These are phyloP conservation scores for Geosiphon pyriformis DNA, from an alignment of 192 early-diverging fungal species.

Conservation along the genomic window DNA sequence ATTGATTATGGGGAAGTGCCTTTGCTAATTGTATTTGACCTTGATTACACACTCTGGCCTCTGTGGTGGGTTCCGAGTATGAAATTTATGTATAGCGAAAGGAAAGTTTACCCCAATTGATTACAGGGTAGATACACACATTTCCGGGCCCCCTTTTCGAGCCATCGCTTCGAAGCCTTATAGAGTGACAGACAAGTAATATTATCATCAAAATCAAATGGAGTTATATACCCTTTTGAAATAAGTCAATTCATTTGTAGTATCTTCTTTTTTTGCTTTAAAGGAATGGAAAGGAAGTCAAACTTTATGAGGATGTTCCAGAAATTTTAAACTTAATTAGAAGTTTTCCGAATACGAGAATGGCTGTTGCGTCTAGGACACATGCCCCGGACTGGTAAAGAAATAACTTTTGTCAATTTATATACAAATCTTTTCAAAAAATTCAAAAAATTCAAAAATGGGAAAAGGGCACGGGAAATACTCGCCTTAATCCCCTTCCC, in stretches of 20 bases:
- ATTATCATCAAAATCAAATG: too few relatives aligned
- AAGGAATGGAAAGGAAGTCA: slow-evolving; percentile 24
- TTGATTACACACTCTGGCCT: slow-evolving; percentile 40
- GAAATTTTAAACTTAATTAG: slow-evolving; percentile 29
- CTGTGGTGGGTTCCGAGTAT: slow-evolving; percentile 23
- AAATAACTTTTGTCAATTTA: neutral
- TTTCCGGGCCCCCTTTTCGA: slow-evolving; percentile 4
- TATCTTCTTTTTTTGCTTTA: neutral
- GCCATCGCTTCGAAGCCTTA: slow-evolving; percentile 1
- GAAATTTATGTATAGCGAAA: neutral
- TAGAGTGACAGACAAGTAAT: neutral
- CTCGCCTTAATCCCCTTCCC: slow-evolving; percentile 9
- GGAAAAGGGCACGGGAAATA: slow-evolving; percentile 3
- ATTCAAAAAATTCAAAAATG: neutral
- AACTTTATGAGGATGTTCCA: slow-evolving; percentile 29
- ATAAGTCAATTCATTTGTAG: neutral
- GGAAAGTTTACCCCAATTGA: neutral
- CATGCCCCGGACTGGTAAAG: slow-evolving; percentile 37
- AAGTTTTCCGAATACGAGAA: slow-evolving; percentile 27
- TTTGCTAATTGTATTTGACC: slow-evolving; percentile 38
- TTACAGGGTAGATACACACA: slow-evolving; percentile 6
- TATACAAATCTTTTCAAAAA: neutral
- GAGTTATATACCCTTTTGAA: neutral
- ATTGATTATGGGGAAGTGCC: slow-evolving; percentile 22
- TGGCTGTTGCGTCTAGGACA: slow-evolving; percentile 39